Base-by-base conservation (phyloP, 768 basidiomycete species). In the Rubroboletus satanas region DNA sequence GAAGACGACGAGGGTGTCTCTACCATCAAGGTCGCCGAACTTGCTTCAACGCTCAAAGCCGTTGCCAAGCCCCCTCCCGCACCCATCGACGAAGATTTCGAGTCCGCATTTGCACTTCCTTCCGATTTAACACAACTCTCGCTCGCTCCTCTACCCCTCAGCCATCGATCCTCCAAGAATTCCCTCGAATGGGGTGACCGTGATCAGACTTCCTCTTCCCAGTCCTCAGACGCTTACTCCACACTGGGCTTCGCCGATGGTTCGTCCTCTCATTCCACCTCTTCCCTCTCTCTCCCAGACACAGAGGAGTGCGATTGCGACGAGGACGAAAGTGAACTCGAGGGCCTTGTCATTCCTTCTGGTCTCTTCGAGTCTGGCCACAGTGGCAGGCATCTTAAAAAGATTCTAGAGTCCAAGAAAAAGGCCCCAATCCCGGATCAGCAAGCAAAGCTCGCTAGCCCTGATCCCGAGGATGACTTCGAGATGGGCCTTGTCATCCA, bases 211-310 rank as follows among this genome's bases (percentile, higher is more conserved):
- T 83, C 81, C 5, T 90, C 89, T 7, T 90, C 89, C 14, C 88
- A 89, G 64, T 92, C 90, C n/a, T 93, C 90, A 23, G 91, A 93
- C 67, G 82, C 88, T 9, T 91, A 89, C 62, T 91, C 90, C 38
- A 80, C 84, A 21, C 79, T 93, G 35, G 86, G 89, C 47, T 86
- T 92, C 59, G 82, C 83, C 39, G 84, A 85, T 59, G 80, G 79
- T 18, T 86, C 83, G 3, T 90, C 88, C 12, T 88, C 87, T 28
- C 85, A 83, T 55, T 88, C 86, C 37, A 80, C 81, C 0, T 82
- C 83, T 3, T 87, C 86, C 9, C 49, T 73, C 42, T 87, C 84
- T 36, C 72, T 85, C 26, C 85, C 86, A 3, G 84, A 83, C 52
- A 82, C 87, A 0, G 90, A 90, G 65, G 84, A 84, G 9, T 90